Evolutionary conservation across 495 filamentous ascomycete genomes (phyloP).

Genomic region (Platismatia glauca): DNA sequence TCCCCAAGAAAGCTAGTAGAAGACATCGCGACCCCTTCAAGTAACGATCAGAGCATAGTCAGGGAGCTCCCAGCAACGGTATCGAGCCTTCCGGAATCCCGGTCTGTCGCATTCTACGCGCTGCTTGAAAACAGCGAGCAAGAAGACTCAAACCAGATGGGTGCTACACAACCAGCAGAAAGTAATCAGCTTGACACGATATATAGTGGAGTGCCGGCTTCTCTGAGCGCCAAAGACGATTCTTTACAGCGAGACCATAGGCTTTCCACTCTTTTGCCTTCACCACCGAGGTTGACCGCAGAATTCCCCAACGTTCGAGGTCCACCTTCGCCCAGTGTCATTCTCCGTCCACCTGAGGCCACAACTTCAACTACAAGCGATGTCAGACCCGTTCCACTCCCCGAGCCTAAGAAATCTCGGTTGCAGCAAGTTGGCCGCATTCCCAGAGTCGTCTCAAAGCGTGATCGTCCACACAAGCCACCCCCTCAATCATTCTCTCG

Average conservation of each 20-base stretch:
- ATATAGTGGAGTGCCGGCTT: conserved; percentile 1
- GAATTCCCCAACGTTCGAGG: conserved; percentile 34
- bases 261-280: conserved; percentile 46
- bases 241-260: conserved; percentile 32
- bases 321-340: not conserved
- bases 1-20: conserved; percentile 33
- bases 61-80: conserved; percentile 35
- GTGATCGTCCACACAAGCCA: conserved; percentile 57
- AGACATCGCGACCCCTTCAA: conserved; percentile 29
- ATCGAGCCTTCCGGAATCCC: conserved; percentile 30
- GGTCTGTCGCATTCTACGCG: conserved; percentile 68
- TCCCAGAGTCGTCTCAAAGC: conserved; percentile 68
- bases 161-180: conserved; percentile 45
- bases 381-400: conserved; percentile 17
- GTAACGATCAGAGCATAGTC: conserved; percentile 33
- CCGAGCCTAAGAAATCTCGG: conserved; percentile 30
- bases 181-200: conserved; percentile 23
- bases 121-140: conserved; percentile 66
- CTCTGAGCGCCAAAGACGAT: conserved; percentile 10
- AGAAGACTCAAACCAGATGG: conserved; percentile 32
- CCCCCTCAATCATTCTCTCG: conserved; percentile 79
- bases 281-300: conserved; percentile 41
- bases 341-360: conserved; percentile 9
- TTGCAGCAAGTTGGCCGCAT: conserved; percentile 84
- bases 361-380: conserved; percentile 16